Conservation (phyloP, 306 rosid genomes). For the Urtica urens region DNA sequence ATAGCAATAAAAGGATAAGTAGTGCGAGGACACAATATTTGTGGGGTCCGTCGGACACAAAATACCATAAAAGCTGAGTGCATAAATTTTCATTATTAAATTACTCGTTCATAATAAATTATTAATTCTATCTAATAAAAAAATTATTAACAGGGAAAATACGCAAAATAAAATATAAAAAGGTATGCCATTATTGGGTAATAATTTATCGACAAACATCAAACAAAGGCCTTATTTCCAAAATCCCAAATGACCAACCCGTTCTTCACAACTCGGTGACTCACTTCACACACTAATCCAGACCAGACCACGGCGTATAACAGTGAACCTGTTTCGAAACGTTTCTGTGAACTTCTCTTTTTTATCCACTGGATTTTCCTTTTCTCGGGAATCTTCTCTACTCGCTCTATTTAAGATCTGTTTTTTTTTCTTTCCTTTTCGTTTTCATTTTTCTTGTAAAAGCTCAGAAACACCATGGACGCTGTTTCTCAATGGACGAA, state of each 20-base stretch:
- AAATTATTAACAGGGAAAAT: not conserved
- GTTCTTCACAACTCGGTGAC: slow-evolving; percentile 14
- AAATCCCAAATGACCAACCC: not conserved
- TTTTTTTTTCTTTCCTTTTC: not conserved
- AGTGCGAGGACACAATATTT: not conserved
- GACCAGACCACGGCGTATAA: no score
- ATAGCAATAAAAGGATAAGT: not conserved
- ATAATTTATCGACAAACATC: slow-evolving; percentile 2
- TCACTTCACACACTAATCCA: not conserved
- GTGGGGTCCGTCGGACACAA: not conserved
- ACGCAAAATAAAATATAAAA: not conserved
- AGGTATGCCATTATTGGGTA: slow-evolving; percentile 1
- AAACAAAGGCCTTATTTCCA: slow-evolving; percentile 7
- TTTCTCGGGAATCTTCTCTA: not conserved
- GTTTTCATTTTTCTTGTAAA: not conserved
- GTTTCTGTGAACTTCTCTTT: not conserved
- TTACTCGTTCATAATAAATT: not conserved
- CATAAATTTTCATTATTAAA: not conserved
- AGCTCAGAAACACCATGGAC: slow-evolving; percentile 36
- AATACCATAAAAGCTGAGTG: not conserved
- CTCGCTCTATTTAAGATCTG: not conserved
- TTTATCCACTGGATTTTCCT: not conserved
- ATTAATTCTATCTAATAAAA: not conserved
- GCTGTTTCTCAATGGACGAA: slow-evolving; percentile 33
- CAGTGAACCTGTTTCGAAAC: no score